Conservation (phyloP, 495 filamentous ascomycete genomes). For the Choiromyces venosus region DNA sequence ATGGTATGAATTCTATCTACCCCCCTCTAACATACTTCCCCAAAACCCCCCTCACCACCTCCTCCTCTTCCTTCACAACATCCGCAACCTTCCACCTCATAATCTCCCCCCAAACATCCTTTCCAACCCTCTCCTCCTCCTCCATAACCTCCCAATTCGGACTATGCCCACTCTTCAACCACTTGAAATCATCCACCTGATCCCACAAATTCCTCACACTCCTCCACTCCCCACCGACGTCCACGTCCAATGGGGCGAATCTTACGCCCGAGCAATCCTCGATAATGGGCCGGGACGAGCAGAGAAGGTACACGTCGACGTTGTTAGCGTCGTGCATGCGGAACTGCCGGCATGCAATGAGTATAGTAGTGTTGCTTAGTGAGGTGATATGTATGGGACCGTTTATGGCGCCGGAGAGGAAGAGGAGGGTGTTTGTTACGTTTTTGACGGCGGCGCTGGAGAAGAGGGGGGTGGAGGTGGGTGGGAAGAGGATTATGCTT, state of each 20-base stretch:
- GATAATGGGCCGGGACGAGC: constrained; percentile 80
- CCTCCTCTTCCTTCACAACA: constrained; percentile 5
- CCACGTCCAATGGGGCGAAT: constrained; percentile 61
- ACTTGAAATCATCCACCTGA: constrained; percentile 94
- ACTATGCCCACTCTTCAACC: constrained; percentile 78
- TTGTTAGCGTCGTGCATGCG: constrained; percentile 80
- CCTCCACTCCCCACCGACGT: constrained; percentile 41
- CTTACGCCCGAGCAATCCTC: constrained; percentile 75
- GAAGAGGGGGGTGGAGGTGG: constrained; percentile 55
- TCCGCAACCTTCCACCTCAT: background rate
- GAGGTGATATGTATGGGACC: constrained; percentile 78
- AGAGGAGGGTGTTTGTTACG: constrained; percentile 61
- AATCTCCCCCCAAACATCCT: constrained; percentile 63
- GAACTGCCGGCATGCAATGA: constrained; percentile 74
- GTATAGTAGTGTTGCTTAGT: constrained; percentile 65
- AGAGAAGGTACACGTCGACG: constrained; percentile 76
- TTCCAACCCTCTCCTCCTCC: constrained; percentile 55
- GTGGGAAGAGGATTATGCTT: constrained; percentile 69
- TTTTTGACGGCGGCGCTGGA: constrained; percentile 67
- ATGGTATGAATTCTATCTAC: background rate
- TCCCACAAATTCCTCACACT: constrained; percentile 64
- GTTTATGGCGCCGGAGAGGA: constrained; percentile 64
- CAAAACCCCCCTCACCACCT: background rate
- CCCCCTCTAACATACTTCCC: background rate
- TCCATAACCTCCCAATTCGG: constrained; percentile 79